Percentiles rank a stretch among this genome's conserved stretches.
These are phyloP conservation scores for Cajanus cajan DNA, from an alignment of 306 rosid genomes.

Conservation along the genomic window DNA sequence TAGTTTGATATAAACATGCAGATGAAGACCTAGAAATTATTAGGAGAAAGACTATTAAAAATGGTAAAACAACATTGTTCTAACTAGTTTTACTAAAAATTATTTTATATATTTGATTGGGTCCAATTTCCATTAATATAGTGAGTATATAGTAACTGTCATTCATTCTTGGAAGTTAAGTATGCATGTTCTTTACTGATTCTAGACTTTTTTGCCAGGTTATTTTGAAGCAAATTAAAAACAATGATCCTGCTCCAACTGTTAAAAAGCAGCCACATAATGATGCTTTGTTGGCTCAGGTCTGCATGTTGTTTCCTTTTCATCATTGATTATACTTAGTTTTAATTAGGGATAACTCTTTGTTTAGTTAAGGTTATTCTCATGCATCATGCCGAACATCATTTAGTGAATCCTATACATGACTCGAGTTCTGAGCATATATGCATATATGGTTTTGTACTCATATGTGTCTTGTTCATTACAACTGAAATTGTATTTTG, in stretches of 20 bases:
- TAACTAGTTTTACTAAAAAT: neutral
- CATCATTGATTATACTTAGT: neutral
- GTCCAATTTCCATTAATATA: neutral
- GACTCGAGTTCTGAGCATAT: neutral
- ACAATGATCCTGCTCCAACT: slow-evolving; percentile 51
- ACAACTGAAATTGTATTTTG: neutral
- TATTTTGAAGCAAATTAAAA: slow-evolving; percentile 52
- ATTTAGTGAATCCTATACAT: neutral
- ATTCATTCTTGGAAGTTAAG: neutral
- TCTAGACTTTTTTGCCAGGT: slow-evolving; percentile 47
- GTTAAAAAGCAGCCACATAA: slow-evolving; percentile 65
- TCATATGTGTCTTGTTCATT: neutral
- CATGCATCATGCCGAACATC: neutral
- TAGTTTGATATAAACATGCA: neutral
- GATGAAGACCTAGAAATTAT: neutral
- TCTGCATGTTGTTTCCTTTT: slow-evolving; percentile 33
- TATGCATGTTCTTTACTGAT: slow-evolving; percentile 9
- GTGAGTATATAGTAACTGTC: neutral
- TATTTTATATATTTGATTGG: slow-evolving; percentile 15
- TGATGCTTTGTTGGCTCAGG: slow-evolving; percentile 87
- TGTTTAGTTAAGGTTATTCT: neutral
- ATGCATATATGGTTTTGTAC: neutral
- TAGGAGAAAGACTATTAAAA: neutral
- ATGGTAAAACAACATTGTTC: neutral
- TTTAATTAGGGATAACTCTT: neutral